Evolutionary conservation across 768 basidiomycete genomes (phyloP), one percentile per base, ranked within the genome.

Genomic region (Hemileccinum rubropunctum): DNA sequence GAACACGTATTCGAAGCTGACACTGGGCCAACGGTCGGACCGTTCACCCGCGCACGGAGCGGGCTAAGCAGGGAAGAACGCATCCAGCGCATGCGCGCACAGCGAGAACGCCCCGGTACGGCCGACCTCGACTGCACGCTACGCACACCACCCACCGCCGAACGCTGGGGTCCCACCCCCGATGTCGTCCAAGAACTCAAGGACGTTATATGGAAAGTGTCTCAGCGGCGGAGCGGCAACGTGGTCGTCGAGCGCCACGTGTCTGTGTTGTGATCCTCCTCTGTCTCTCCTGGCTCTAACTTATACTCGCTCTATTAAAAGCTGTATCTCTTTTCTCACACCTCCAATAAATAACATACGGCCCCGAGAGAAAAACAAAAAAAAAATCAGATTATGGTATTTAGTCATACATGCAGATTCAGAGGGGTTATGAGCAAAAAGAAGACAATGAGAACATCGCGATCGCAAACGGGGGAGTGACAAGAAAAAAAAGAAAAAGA

Each of bases 1-100:
- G 90, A 92, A 60, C 88, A 90, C 61, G 88, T 93, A n/a, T 93
- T 83, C 56, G 90, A 91, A 61, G 81, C 80, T 1, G 86, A 88
- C 5, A 56, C 66, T 36, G 74, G 64, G 9, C 63, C 45, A n/a
- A n/a, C 23, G 23, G 23, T 23, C 23, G 23, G 23, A 23, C 23
- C 23, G 30, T 84, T 78, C 54, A 60, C 66, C 34, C 73, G 88
- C 37, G 82, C 84, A 60, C 76, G 80, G 54, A 80, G 84, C 15
- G 87, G 76, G 67, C 59, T 91, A 47, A 78, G 81, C 42, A 72
- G 90, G 48, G 88, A 88, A 57, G 89, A 93, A 61, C 79, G 90
- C 21, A 89, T 93, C 48, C 71, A 69, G 53, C 69, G 80, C 11
- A 73, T 73, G 3, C 83, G 80, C 56, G 79, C 76, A 15, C 27